These are phyloP conservation scores for Hibiscus tridactylites DNA, from an alignment of 345 rosid species.

Conservation along the genomic window DNA sequence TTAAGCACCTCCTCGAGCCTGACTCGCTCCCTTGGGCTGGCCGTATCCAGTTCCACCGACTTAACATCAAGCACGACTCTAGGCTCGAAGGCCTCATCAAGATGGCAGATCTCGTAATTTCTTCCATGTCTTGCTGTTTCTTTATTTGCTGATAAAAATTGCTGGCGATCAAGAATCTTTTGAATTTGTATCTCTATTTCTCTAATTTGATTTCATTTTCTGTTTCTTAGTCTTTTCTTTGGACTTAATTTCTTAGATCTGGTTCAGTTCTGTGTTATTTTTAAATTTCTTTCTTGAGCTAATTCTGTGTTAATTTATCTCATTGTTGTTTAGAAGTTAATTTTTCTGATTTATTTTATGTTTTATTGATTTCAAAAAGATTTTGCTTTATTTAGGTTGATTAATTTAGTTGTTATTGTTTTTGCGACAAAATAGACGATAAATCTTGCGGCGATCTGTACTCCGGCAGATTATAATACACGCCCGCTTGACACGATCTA, in stretches of 20 bases:
- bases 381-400: not conserved
- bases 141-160: too few relatives aligned
- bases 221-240: not conserved
- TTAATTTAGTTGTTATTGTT: slow-evolving; percentile 7
- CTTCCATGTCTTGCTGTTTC: not conserved
- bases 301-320: not conserved
- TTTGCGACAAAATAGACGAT: slow-evolving; percentile 40
- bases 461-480: slow-evolving; percentile 98
- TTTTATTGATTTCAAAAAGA: not conserved
- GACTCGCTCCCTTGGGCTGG: slow-evolving; percentile 36
- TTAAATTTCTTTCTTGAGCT: not conserved
- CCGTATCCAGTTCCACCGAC: slow-evolving; percentile 96
- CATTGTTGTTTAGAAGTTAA: not conserved
- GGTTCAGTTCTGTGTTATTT: not conserved
- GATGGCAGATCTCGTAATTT: slow-evolving; percentile 87
- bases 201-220: slow-evolving; percentile 30
- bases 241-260: slow-evolving; percentile 1
- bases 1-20: slow-evolving; percentile 84
- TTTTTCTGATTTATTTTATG: not conserved
- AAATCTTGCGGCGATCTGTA: slow-evolving; percentile 98
- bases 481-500: slow-evolving; percentile 96
- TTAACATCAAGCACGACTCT: slow-evolving; percentile 88
- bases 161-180: not conserved
- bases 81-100: slow-evolving; percentile 92
- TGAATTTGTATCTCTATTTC: not conserved